Evolutionary conservation across 2,329 filamentous ascomycete species (phyloP), one percentile per base, ranked within the genome.

Genomic region (Basipetospora chlamydospora): DNA sequence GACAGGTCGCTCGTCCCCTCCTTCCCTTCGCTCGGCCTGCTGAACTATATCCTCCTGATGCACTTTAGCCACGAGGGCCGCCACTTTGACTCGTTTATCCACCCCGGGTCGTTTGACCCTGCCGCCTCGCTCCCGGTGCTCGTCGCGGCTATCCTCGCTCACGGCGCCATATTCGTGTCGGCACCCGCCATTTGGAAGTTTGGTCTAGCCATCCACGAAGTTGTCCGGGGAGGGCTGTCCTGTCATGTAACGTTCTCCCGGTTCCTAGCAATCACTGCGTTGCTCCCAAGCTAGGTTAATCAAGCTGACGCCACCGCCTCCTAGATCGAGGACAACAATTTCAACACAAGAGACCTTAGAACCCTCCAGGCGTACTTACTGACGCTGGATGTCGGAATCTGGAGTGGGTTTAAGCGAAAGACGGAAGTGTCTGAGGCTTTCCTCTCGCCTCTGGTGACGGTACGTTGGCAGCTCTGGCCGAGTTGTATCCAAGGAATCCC

Each of bases 31-130:
- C 62, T 71, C 13, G 67, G 72, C 16, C 51, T 73, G 3, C 58
- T 80, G 41, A 74, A 79, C 44, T 71, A 66, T 8, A 58, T 79
- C 38, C 60, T 77, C 10, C 70, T 78, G 41, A 67, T 70, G 41
- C 79, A 71, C 41, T 54, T 78, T 15, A 67, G 69, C 1, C 62
- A 63, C 2, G 69, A 76, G 29, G 56, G 62, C 18, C 65, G 72
- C 32, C 63, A 73, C 41, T 61, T 74, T 0, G 71, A 69, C 32
- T 60, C 63, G 31, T 79, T 67, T 60, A 66, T 81, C 39, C 76
- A 80, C 51, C 64, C 72, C 31, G 65, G 70, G 2, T 72, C 70
- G 0, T 68, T 80, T 26, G 63, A 60, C 2, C 59, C 75, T 6
- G 70, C 70, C 13, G 56, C 59, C 2, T 62, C 71, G 39, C 63